These are phyloP conservation scores for Pseudocercospora crystallina DNA, from an alignment of 2,329 filamentous ascomycete species.

Conservation along the genomic window DNA sequence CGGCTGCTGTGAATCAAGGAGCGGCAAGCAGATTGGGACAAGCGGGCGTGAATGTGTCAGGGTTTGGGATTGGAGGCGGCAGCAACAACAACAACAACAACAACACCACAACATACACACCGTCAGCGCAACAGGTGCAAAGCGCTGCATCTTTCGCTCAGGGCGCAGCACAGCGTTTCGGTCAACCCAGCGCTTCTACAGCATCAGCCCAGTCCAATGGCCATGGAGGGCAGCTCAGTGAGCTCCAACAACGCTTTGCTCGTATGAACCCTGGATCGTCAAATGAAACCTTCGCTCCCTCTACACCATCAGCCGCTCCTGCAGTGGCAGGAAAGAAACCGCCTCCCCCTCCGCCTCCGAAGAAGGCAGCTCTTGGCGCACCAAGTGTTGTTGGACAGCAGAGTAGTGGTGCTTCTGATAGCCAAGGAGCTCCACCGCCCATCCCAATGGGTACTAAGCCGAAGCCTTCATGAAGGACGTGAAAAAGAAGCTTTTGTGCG, in stretches of 20 bases:
- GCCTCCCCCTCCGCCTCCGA: conserved; percentile 58
- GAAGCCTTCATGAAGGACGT: conserved; percentile 28
- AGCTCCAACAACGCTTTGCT: conserved; percentile 67
- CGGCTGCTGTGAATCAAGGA: conserved; percentile 52
- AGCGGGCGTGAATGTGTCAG: conserved; percentile 76
- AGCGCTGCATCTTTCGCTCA: conserved; percentile 13
- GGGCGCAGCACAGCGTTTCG: conserved; percentile 11
- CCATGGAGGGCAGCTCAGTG: conserved; percentile 54
- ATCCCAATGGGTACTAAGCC: conserved; percentile 60
- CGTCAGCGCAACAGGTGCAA: conserved; percentile 32
- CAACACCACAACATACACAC: conserved; percentile 23
- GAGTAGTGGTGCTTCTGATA: conserved; percentile 10
- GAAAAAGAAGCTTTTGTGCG: background rate
- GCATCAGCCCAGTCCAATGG: conserved; percentile 10
- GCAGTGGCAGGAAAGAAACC: conserved; percentile 50
- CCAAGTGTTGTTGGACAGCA: conserved; percentile 22
- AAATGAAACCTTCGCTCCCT: conserved; percentile 10
- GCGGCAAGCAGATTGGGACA: conserved; percentile 67
- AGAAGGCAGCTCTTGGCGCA: conserved; percentile 52
- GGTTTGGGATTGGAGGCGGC: conserved; percentile 66
- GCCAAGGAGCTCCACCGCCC: conserved; percentile 50
- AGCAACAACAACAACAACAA: conserved; percentile 21
- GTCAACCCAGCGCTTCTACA: conserved; percentile 1
- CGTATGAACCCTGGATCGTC: conserved; percentile 44
- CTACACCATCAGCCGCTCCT: conserved; percentile 31